Base-by-base conservation (phyloP, 192 early-diverging fungal genomes). In the Dissophora globulifera region DNA sequence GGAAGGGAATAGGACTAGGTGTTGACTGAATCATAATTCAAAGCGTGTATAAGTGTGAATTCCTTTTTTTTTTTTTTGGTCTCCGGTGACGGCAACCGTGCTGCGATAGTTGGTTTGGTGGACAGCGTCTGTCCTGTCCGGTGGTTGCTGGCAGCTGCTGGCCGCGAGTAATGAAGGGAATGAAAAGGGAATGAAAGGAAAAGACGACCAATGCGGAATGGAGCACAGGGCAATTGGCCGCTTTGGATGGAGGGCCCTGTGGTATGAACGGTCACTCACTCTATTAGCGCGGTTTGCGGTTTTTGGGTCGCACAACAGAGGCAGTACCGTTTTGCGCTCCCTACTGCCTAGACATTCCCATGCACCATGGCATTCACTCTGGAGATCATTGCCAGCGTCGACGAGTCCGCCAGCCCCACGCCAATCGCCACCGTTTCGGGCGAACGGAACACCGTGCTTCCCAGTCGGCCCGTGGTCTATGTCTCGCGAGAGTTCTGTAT, bases 1-100 rank as follows among this genome's bases (percentile, higher is more conserved):
- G 45, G 69, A 70, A 69, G 2, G 69, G 67, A 13, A 71, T 50
- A 2, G 67, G 67, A 29, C 58, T 69, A 15, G 69, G 62, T 5
- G 54, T 68, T 30, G 65, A 23, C 30, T 17, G 35, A 20, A 45
- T 20, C 67, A 62, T 58, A 4, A 4, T 27, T 30, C n/a, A 19
- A 23, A 13, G 33, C n/a, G n/a, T n/a, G n/a, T n/a, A n/a, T n/a
- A n/a, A n/a, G n/a, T n/a, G n/a, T n/a, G n/a, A n/a, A n/a, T n/a
- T n/a, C n/a, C n/a, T n/a, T n/a, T n/a, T n/a, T n/a, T n/a, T n/a
- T n/a, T n/a, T n/a, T n/a, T n/a, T n/a, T n/a, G n/a, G n/a, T n/a
- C n/a, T n/a, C n/a, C n/a, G n/a, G n/a, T n/a, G n/a, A n/a, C n/a
- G n/a, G n/a, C n/a, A n/a, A n/a, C n/a, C n/a, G n/a, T n/a, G n/a